These are phyloP conservation scores for Serendipita sp. DNA, from an alignment of 768 basidiomycete genomes.

Conservation along the genomic window DNA sequence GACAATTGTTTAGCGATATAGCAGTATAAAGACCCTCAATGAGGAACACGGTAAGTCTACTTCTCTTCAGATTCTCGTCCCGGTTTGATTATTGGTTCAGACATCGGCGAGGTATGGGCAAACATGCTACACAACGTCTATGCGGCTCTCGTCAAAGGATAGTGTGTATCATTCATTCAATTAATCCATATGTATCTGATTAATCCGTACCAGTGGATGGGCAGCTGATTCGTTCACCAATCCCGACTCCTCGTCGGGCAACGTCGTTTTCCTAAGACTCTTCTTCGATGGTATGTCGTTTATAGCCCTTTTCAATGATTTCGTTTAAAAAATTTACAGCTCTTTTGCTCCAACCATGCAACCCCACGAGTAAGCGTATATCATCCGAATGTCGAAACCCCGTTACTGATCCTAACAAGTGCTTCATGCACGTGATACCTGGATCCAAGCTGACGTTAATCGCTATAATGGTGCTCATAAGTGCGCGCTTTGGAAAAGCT, in stretches of 20 bases:
- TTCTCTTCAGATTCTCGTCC: no score
- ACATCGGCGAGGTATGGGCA: slow-evolving; percentile 45
- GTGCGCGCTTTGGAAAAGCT: slow-evolving; percentile 7
- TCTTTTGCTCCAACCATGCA: slow-evolving; percentile 30
- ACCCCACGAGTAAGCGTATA: slow-evolving; percentile 27
- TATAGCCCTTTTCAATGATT: no score
- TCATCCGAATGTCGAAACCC: not conserved
- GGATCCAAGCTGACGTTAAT: slow-evolving; percentile 22
- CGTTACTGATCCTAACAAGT: not conserved
- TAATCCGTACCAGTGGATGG: not conserved
- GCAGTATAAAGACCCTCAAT: not conserved
- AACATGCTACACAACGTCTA: slow-evolving; percentile 18
- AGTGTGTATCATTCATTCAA: not conserved
- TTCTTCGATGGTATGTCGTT: slow-evolving; percentile 24
- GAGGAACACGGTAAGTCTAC: slow-evolving; percentile 6
- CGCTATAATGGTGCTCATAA: slow-evolving; percentile 4
- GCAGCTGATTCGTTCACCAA: slow-evolving; percentile 24
- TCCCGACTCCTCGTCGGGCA: slow-evolving; percentile 27
- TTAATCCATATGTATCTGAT: not conserved
- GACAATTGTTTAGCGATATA: not conserved
- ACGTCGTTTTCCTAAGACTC: slow-evolving; percentile 34
- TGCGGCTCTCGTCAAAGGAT: slow-evolving; percentile 6
- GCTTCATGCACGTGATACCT: slow-evolving; percentile 28
- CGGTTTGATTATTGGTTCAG: no score
- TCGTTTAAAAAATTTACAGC: slow-evolving; percentile 8